Base-by-base conservation (phyloP, 495 filamentous ascomycete genomes). In the Penicillium pancosmium region DNA sequence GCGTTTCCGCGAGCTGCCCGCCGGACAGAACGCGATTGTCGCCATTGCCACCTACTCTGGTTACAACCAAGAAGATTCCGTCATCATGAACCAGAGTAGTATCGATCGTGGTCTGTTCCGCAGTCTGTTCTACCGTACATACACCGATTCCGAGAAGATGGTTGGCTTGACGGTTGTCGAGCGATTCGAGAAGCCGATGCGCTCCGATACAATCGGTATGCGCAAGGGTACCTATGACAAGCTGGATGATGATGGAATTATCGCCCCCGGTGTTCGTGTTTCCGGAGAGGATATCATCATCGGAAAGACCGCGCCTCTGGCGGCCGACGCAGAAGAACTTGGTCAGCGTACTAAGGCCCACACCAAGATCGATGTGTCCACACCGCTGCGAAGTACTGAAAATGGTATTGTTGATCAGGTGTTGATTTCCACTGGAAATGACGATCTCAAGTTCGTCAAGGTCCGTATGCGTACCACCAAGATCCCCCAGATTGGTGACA, bases 41-140 rank as follows among this genome's bases (percentile, higher is more conserved):
- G 94, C 95, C 36, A 98, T 99, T 79, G 84, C 90, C 47, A 92
- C 89, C 72, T 99, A 98, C 76, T 96, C 92, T 15, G 94, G 94
- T n/a, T 99, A 98, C 82, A 98, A 99, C 72, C 95, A 98, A 73
- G 94, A 99, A 91, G 94, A 99, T 84, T 98, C 94, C 21, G 94
- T 99, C 52, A 95, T 99, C 64, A 97, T 99, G 95, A 99, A 97
- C 75, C 95, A 99, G 74, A 95, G 91, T 77, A 94, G 91, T 64
- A 98, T 98, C 65, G 94, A 99, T 67, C 89, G 94, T 58, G 94
- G 94, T 35, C 80, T 99, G 10, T 98, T 98, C 89, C 87, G 94
- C 69, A 95, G 91, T 86, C 80, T 99, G 16, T 99, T 98, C 82
- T 98, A 96, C 81, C 89, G 95, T 57, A 90, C 93, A 19, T 98